Percentiles rank a stretch among this genome's conserved stretches.
Conservation (phyloP, 306 rosid species). For the Cucurbita moschata region DNA sequence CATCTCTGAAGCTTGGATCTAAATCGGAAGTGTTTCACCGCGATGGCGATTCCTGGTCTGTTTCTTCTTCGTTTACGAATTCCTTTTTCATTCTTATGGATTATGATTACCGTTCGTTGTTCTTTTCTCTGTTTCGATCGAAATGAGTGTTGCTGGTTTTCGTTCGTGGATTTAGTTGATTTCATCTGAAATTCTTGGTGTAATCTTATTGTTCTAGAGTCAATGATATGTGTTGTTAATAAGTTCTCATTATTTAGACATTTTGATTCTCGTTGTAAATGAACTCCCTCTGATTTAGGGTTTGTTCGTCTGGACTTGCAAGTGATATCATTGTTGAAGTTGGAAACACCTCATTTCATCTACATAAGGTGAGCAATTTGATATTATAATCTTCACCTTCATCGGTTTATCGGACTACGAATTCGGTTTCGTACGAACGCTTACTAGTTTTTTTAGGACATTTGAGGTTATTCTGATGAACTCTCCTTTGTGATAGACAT, state of each 20-base stretch:
- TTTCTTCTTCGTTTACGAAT: neutral
- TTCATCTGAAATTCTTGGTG: neutral
- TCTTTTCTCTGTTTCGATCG: neutral
- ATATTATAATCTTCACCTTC: neutral
- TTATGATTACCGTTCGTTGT: neutral
- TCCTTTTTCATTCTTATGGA: neutral
- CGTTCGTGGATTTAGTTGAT: neutral
- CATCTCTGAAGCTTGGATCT: conserved; percentile 64
- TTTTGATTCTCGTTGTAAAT: neutral
- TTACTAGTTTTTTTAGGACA: too few relatives aligned
- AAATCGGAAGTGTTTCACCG: conserved; percentile 57
- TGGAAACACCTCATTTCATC: conserved; percentile 61
- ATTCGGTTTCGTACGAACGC: too few relatives aligned
- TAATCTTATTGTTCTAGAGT: neutral
- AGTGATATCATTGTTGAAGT: conserved; percentile 70
- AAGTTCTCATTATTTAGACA: neutral
- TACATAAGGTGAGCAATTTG: conserved; percentile 49
- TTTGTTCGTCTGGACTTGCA: conserved; percentile 73
- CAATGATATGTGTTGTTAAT: neutral
- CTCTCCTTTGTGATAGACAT: too few relatives aligned
- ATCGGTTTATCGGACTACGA: too few relatives aligned
- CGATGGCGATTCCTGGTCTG: conserved; percentile 56
- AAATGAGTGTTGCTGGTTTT: neutral
- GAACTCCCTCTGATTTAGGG: conserved; percentile 28
- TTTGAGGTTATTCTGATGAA: too few relatives aligned